Conservation (phyloP, 2,329 filamentous ascomycete species). For the Periconia macrospinosa region DNA sequence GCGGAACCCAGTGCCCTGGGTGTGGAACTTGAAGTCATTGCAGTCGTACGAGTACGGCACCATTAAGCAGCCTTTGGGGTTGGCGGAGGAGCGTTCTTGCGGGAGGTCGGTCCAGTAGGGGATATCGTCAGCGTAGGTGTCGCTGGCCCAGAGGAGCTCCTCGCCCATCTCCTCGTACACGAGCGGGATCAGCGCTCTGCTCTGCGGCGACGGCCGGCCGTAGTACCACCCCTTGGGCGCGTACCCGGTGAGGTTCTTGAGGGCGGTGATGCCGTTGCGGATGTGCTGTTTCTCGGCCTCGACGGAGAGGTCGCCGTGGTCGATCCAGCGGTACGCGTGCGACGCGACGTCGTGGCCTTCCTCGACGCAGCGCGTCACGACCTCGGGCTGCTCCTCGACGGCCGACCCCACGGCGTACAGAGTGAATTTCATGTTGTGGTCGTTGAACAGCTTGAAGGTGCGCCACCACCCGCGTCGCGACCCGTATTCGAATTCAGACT, state of each 20-base stretch:
- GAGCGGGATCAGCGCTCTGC: constrained; percentile 50
- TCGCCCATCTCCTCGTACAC: constrained; percentile 58
- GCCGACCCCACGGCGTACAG: constrained; percentile 55
- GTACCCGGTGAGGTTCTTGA: constrained; percentile 50
- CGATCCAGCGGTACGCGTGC: constrained; percentile 57
- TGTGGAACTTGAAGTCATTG: constrained; percentile 56
- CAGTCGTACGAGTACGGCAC: constrained; percentile 59
- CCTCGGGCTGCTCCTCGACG: constrained; percentile 52
- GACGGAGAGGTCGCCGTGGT: constrained; percentile 50
- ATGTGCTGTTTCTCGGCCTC: constrained; percentile 55
- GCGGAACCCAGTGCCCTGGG: constrained; percentile 49
- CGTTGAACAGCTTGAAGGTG: constrained; percentile 53
- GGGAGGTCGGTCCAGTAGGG: constrained; percentile 60
- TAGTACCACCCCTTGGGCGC: constrained; percentile 56
- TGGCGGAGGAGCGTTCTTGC: constrained; percentile 45
- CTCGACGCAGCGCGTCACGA: constrained; percentile 52
- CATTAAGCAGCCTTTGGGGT: constrained; percentile 56
- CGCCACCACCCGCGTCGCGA: constrained; percentile 55
- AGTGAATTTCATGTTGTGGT: constrained; percentile 54
- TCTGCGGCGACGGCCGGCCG: constrained; percentile 50
- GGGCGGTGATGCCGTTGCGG: constrained; percentile 44
- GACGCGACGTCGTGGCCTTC: constrained; percentile 55
- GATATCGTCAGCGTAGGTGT: constrained; percentile 59
- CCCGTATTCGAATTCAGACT: constrained; percentile 57
- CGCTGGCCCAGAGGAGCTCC: constrained; percentile 53